phyloP scores from a whole-genome alignment of 495 filamentous ascomycete species.

The Sordaria brevicollis region DNA sequence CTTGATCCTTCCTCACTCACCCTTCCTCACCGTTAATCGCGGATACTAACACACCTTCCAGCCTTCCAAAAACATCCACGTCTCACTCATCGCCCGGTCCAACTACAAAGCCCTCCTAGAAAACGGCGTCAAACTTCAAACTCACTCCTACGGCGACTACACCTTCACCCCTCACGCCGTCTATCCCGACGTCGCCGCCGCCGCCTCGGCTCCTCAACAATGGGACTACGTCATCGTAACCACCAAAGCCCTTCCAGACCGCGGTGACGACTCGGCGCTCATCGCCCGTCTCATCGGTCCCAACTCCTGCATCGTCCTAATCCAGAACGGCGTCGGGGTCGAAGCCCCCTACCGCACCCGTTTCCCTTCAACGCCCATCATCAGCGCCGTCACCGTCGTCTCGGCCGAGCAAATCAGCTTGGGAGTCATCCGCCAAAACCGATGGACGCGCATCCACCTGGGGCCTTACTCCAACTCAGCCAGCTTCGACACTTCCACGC shows the following conservation, averaged over 20 bases:
- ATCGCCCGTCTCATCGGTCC: constrained; percentile 44
- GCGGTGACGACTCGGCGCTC: constrained; percentile 31
- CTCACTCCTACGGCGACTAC: constrained; percentile 44
- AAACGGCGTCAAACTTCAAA: constrained; percentile 37
- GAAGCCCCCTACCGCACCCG: constrained; percentile 49
- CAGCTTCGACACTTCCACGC: not conserved
- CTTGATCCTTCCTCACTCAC: not conserved
- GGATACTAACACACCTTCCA: constrained; percentile 6
- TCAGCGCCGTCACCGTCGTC: constrained; percentile 51
- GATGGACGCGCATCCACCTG: constrained; percentile 50
- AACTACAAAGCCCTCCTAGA: constrained; percentile 41
- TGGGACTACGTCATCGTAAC: constrained; percentile 53
- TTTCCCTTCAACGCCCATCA: constrained; percentile 44
- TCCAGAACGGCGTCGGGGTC: constrained; percentile 64
- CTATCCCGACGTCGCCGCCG: constrained; percentile 33
- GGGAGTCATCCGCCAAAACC: constrained; percentile 45
- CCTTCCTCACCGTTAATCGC: not conserved
- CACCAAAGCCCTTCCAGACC: constrained; percentile 49
- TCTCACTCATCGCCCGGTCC: constrained; percentile 43
- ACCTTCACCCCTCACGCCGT: constrained; percentile 38
- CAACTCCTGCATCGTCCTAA: constrained; percentile 45
- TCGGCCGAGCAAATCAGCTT: constrained; percentile 39
- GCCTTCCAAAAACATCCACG: constrained; percentile 30
- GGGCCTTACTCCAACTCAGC: constrained; percentile 40
- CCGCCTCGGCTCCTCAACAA: constrained; percentile 12